phyloP scores from a whole-genome alignment of 2,329 filamentous ascomycete species.

The Sarocladiaceae sp. region DNA sequence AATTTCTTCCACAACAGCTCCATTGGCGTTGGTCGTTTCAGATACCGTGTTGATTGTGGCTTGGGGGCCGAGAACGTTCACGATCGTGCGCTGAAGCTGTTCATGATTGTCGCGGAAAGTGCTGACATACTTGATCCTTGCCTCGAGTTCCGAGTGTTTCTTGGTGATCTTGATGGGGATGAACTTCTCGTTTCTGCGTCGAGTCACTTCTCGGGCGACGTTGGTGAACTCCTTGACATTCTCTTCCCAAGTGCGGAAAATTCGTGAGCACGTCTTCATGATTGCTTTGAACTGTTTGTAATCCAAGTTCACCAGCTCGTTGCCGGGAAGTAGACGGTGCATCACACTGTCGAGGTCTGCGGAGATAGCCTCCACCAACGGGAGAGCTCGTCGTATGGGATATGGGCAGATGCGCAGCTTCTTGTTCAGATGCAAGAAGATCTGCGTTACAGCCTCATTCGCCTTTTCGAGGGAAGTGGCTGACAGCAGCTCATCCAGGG shows the following conservation, averaged over 20 bases:
- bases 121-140: conserved; percentile 84
- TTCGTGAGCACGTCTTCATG: conserved; percentile 75
- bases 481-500: conserved; percentile 87
- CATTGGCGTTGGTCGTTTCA: conserved; percentile 48
- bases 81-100: conserved; percentile 91
- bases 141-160: conserved; percentile 81
- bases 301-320: conserved; percentile 83
- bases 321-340: conserved; percentile 78
- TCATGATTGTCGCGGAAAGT: conserved; percentile 97
- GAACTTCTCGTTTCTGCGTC: conserved; percentile 92
- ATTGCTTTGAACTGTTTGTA: conserved; percentile 83
- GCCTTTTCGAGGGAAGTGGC: conserved; percentile 85
- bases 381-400: conserved; percentile 82
- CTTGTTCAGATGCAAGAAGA: conserved; percentile 94
- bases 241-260: conserved; percentile 92
- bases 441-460: conserved; percentile 79
- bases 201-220: conserved; percentile 88
- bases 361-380: conserved; percentile 95
- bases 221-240: conserved; percentile 97
- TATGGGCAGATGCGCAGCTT: conserved; percentile 96
- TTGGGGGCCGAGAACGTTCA: conserved; percentile 86
- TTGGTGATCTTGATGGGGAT: conserved; percentile 95
- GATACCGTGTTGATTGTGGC: conserved; percentile 48
- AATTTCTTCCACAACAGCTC: conserved; percentile 82
- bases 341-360: conserved; percentile 83